Base-by-base conservation (phyloP, 176 grass and related monocot species). In the Themeda triandra region DNA sequence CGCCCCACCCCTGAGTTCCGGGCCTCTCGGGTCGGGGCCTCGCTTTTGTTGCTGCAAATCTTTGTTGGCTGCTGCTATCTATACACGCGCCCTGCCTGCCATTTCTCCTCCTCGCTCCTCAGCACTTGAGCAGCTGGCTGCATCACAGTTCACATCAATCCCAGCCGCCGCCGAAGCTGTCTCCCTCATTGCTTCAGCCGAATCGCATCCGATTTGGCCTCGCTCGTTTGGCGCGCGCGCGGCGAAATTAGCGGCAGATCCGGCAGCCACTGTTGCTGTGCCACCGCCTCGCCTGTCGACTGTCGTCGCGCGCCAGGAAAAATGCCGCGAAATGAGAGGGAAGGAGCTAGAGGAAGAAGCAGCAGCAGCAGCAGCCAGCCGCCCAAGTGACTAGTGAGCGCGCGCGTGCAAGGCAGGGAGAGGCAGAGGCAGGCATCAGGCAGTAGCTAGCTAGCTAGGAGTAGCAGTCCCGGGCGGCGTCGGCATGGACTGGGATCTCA, bases 401-500 rank as follows among this genome's bases (percentile, higher is more conserved):
- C 30, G 69, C 42, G 65, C 2, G 82, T 5, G 23, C 8, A 18
- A 71, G 48, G 48, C 42, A 17, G 41, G 65, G 17, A 7, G 80
- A 71, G 6, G 69, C 39, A 48, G 45, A 7, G 49, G 69, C 29
- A 42, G 65, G 44, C 15, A 13, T 53, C 49, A 53, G 49, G 18
- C 49, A 54, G 45, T 19, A 76, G 66, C 82, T 69, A 75, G 75
- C 81, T 45, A 44, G 42, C 42, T 44, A 11, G 41, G 12, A 1
- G 10, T 48, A 73, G 35, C 23, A n/a, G 6, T 1, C 1, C 1
- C 24, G 24, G 5, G 1, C 21, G 23, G 15, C 29, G 68, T 31
- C 81, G 71, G 69, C 59, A 98, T 98, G 96, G 96, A 95, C 18
- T 98, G 96, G 96, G 93, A 92, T 89, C 86, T 89, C 66, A 97